Base-by-base conservation (phyloP, 1,139 yeast species). In the Debaryomycetaceae sp. region DNA sequence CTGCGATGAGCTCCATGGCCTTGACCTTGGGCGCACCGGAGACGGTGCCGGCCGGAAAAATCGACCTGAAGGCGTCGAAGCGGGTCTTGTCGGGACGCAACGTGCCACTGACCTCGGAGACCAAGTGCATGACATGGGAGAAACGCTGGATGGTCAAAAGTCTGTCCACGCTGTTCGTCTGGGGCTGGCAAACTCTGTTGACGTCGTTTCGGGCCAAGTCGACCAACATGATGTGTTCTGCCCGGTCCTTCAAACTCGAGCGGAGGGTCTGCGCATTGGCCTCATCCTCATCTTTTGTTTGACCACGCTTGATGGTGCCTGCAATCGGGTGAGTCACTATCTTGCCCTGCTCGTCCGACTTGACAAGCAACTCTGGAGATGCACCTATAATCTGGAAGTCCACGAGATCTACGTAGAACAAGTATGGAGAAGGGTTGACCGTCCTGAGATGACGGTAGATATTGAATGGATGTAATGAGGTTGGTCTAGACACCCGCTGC, bases 1-100 rank as follows among this genome's bases (percentile, higher is more conserved):
- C 96, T 27, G 87, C 86, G 58, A 93, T 89, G 42, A 93, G 75
- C 65, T 91, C 95, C 99, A 93, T 93, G 7, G 99, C 99, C 54
- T 81, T 81, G 41, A 93, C 96, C 68, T 93, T 93, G 45, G 99
- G 99, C 1, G 99, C 98, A 36, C 99, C 99, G 49, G 96, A 85
- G 11, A 93, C 98, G 1, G 99, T 93, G 39, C 99, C 99, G 1
- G 99, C 99, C 22, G 99, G 99, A 80, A 93, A 93, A 47, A 93
- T 88, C 6, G 97, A 90, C 62, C 99, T 79, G 66, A 93, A 90
- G 0, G 99, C 99, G 68, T 93, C 99, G 60, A 93, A 93, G 52
- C 98, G 76, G 14, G 95, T 84, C 70, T 88, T 84, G 49, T 80
- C 98, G 0, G 74, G 67, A 60, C 99, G 78, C 55, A 93, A 72